These are phyloP conservation scores for Phylloboletellus chloephorus DNA, from an alignment of 1,284 basidiomycete genomes.

Conservation along the genomic window DNA sequence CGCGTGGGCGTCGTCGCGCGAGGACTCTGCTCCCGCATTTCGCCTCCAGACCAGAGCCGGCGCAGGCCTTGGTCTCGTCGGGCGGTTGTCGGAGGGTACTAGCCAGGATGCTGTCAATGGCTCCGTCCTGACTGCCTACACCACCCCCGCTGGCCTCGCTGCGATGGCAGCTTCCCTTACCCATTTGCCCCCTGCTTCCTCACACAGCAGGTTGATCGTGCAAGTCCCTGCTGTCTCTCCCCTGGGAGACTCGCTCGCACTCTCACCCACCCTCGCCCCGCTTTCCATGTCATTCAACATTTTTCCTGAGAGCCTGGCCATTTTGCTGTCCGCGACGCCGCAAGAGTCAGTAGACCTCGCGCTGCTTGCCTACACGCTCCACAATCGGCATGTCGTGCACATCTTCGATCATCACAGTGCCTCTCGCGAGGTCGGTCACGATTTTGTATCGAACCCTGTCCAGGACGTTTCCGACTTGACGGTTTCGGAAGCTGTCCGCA, in stretches of 20 bases:
- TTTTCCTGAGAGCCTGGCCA: constrained; percentile 65
- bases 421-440: constrained; percentile 63
- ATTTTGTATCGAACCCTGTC: constrained; percentile 32
- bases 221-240: constrained; percentile 73
- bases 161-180: constrained; percentile 71
- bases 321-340: constrained; percentile 77
- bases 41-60: constrained; percentile 82
- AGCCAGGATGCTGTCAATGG: constrained; percentile 57
- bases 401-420: constrained; percentile 73
- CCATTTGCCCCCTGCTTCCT: constrained; percentile 56
- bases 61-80: constrained; percentile 79
- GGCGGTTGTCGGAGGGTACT: constrained; percentile 74
- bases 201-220: constrained; percentile 63
- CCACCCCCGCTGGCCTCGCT: constrained; percentile 69
- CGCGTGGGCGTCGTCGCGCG: constrained; percentile 45
- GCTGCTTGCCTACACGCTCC: constrained; percentile 58
- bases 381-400: constrained; percentile 64
- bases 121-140: constrained; percentile 68
- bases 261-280: constrained; percentile 69
- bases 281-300: constrained; percentile 56
- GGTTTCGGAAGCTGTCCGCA: constrained; percentile 44
- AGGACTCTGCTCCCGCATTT: constrained; percentile 52
- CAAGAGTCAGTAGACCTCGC: constrained; percentile 76
- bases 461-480: constrained; percentile 30
- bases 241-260: constrained; percentile 57